phyloP scores from a whole-genome alignment of 2,329 filamentous ascomycete species.

The Drechslera avenae region DNA sequence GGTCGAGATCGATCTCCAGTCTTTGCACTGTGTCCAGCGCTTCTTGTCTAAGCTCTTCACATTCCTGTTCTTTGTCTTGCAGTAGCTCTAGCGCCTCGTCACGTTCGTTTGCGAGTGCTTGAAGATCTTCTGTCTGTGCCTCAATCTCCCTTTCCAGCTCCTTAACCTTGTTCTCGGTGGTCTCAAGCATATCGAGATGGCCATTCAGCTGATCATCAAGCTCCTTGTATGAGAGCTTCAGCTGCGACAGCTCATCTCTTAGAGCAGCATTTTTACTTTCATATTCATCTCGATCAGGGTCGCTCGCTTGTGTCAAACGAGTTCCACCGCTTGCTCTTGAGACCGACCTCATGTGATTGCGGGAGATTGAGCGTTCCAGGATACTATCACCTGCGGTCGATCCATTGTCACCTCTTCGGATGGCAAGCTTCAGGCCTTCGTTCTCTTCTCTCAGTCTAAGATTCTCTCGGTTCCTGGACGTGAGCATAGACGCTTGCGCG shows the following conservation, averaged over 20 bases:
- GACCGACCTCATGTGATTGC: constrained; percentile 73
- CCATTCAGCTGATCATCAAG: constrained; percentile 81
- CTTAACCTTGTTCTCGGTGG: constrained; percentile 61
- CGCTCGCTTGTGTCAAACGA: constrained; percentile 67
- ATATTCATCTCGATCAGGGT: constrained; percentile 74
- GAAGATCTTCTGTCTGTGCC: constrained; percentile 76
- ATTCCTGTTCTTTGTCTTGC: constrained; percentile 63
- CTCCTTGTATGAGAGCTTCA: constrained; percentile 89
- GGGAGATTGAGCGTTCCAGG: constrained; percentile 90
- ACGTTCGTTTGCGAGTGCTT: constrained; percentile 78
- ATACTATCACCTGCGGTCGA: constrained; percentile 81
- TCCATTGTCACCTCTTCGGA: constrained; percentile 69
- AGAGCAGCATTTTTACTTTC: constrained; percentile 83
- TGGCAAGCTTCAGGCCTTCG: constrained; percentile 89
- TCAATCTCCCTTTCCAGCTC: constrained; percentile 82
- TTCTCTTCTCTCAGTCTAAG: constrained; percentile 96
- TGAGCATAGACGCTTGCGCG: constrained; percentile 96
- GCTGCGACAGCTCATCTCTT: constrained; percentile 82
- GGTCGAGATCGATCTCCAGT: constrained; percentile 69
- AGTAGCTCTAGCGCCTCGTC: constrained; percentile 82
- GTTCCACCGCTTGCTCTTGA: constrained; percentile 68
- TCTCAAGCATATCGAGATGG: constrained; percentile 79
- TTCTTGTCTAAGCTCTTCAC: constrained; percentile 60
- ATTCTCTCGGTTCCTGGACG: constrained; percentile 92
- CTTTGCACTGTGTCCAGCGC: constrained; percentile 64